These are phyloP conservation scores for Hemileccinum rubropunctum DNA, from an alignment of 768 basidiomycete species.

Conservation along the genomic window DNA sequence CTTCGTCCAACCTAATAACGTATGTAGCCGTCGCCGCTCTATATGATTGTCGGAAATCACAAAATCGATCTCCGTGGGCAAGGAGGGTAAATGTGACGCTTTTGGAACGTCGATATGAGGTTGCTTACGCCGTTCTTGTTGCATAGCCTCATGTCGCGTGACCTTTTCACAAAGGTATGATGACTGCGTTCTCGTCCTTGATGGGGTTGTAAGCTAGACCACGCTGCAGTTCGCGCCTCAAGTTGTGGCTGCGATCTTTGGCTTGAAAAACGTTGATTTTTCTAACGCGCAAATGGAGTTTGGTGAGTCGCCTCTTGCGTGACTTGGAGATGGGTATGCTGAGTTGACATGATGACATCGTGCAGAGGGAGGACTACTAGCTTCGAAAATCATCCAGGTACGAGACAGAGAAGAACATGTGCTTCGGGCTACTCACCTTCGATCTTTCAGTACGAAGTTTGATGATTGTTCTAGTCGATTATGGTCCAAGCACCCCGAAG, in stretches of 20 bases:
- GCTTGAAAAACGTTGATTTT: slow-evolving; percentile 36
- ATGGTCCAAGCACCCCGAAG: too few relatives aligned
- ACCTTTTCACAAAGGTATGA: slow-evolving; percentile 22
- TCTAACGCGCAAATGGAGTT: slow-evolving; percentile 1
- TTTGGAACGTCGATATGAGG: not conserved
- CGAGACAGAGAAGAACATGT: not conserved
- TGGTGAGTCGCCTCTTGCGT: slow-evolving; percentile 7
- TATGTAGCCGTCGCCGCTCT: slow-evolving; percentile 4
- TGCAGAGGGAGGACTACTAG: slow-evolving; percentile 12
- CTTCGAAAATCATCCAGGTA: slow-evolving; percentile 21
- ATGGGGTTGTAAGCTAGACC: slow-evolving; percentile 14
- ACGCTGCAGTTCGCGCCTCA: slow-evolving; percentile 39
- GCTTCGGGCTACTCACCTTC: not conserved
- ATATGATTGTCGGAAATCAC: slow-evolving; percentile 6
- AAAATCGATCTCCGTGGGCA: slow-evolving; percentile 11
- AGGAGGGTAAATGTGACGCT: slow-evolving; percentile 17
- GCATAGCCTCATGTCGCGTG: slow-evolving; percentile 32
- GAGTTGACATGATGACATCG: not conserved
- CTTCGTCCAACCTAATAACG: not conserved
- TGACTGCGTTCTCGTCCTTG: not conserved
- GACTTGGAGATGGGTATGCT: not conserved
- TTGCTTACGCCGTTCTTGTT: slow-evolving; percentile 1
- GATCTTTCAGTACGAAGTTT: slow-evolving; percentile 16
- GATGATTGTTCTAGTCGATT: slow-evolving; percentile 16
- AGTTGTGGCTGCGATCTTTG: slow-evolving; percentile 45